Base-by-base conservation (phyloP, 805 yeast genomes). In the Teunomyces atbi region DNA sequence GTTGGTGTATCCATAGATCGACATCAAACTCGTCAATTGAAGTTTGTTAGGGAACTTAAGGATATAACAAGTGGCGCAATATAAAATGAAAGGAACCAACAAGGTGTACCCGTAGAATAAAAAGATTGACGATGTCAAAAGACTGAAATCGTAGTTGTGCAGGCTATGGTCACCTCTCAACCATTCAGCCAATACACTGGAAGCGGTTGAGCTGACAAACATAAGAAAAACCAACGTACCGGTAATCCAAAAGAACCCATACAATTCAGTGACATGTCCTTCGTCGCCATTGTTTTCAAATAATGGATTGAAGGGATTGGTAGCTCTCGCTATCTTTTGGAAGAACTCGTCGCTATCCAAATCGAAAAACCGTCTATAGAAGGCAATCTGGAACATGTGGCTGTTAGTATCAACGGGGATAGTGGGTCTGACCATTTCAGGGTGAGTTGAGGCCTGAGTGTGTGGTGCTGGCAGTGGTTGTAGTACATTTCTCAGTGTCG, bases 191-290 rank as follows among this genome's bases (percentile, higher is more conserved):
- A 89, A 56, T 18, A 86, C 59, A 41, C 83, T 82, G 2, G 87
- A 78, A 16, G 87, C 76, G 0, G 96, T 84, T 29, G 86, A 79
- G 38, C 90, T 77, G 47, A 89, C 82, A 66, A 90, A 90, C 61
- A 88, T 73, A 27, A 84, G 69, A 52, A 87, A 80, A 1, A 88
- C 81, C 42, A 89, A 79, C 0, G 96, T 85, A 0, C 90, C 89
- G 10, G 92, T 86, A 37, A 91, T 82, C 98, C 98, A 91, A 15
- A 89, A 71, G 6, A 95, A 86, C 0, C 97, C 97, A 62, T 89
- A 92, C 44, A 91, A 67, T 58, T 91, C 98, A 1, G 67, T 60
- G 7, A 52, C 48, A 12, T 73, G 71, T 33, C 73, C 73, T 39
- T 72, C 71, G 28, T 63, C 71, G 6, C 56, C 59, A 13, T 57